Base-by-base conservation (phyloP, 768 basidiomycete species). In the Myochromella boudieri region DNA sequence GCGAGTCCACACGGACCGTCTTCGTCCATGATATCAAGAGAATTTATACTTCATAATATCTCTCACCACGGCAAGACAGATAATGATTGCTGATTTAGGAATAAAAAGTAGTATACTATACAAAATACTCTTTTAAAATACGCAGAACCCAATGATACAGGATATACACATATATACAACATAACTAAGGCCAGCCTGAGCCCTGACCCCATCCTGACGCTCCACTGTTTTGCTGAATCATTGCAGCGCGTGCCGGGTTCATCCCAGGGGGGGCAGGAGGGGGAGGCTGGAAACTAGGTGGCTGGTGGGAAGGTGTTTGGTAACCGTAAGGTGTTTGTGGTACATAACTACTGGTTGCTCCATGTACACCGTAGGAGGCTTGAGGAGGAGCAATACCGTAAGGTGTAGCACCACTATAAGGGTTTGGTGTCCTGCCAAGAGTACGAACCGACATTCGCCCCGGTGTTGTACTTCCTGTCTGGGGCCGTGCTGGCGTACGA, bases 21-120 rank as follows among this genome's bases (percentile, higher is more conserved):
- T 85, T 95, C 62, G 84, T 97, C 31, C 92, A 95, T 65, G 91
- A 95, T 60, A 82, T 97, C 63, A 91, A 84, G 58, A 65, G 65
- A 49, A n/a, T 6, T n/a, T 41, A 37, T n/a, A n/a, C n/a, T n/a
- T n/a, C n/a, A n/a, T n/a, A n/a, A n/a, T n/a, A n/a, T n/a, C n/a
- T n/a, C n/a, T n/a, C n/a, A n/a, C n/a, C n/a, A n/a, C n/a, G n/a
- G n/a, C 10, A 39, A 24, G 6, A 12, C n/a, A 27, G 17, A 17
- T 17, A n/a, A 26, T n/a, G 21, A 17, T 21, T 34, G 32, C 17
- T 34, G n/a, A 48, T 48, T 48, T n/a, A n/a, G 24, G 22, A 31
- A 12, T 24, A 34, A 49, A 41, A 31, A 40, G 29, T 40, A 48
- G 32, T 28, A 49, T 52, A 48, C 28, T 46, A 34, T 53, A 53